Evolutionary conservation across 176 grass and related monocot species (phyloP).

Genomic region (Paspalum vaginatum): DNA sequence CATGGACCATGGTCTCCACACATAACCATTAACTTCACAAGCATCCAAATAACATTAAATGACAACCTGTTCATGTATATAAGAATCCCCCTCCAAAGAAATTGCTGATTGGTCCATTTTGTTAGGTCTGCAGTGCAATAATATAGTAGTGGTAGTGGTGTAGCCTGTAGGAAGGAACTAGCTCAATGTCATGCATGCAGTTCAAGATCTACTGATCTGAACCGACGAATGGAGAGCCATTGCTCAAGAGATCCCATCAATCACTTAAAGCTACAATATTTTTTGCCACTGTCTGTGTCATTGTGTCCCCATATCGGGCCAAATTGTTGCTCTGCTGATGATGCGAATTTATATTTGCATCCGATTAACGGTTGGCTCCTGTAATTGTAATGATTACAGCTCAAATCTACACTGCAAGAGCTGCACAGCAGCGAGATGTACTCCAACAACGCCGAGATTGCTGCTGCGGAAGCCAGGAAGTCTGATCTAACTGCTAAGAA

Average conservation of each 20-base stretch:
- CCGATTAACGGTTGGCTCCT: conserved; percentile 15
- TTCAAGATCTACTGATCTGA: conserved; percentile 39
- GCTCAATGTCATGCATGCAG: neutral
- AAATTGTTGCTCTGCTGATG: neutral
- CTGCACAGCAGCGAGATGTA: conserved; percentile 50
- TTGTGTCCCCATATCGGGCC: neutral
- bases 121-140: conserved; percentile 31
- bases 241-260: conserved; percentile 33
- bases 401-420: conserved; percentile 62
- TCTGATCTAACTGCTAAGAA: conserved; percentile 66
- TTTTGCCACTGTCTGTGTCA: neutral
- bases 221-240: conserved; percentile 19
- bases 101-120: conserved; percentile 39
- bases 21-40: conserved; percentile 54
- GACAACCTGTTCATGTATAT: conserved; percentile 37
- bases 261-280: conserved; percentile 12
- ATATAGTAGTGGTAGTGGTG: neutral
- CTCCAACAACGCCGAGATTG: conserved; percentile 52
- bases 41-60: conserved; percentile 49
- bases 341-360: neutral
- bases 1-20: conserved; percentile 47
- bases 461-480: conserved; percentile 67
- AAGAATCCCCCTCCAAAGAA: conserved; percentile 24
- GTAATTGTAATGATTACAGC: conserved; percentile 49
- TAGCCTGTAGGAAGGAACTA: conserved; percentile 14